phyloP scores from a whole-genome alignment of 192 early-diverging fungal species.

The Gonapodya sp. region DNA sequence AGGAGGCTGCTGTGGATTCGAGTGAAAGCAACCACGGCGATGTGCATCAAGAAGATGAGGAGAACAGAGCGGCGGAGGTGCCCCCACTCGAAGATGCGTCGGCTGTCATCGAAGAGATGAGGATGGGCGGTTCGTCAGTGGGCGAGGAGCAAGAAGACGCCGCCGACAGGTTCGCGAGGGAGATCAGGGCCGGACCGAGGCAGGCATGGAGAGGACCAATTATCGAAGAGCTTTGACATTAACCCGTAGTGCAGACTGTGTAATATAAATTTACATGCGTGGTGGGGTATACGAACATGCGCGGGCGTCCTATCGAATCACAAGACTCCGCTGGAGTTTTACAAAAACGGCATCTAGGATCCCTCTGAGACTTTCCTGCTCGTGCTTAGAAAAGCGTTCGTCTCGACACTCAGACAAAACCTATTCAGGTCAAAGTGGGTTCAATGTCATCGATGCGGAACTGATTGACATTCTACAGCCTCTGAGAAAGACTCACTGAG shows the following conservation, averaged over 20 bases:
- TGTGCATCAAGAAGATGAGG: background rate
- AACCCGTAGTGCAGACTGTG: background rate
- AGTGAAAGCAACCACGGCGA: background rate
- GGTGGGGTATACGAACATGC: no score
- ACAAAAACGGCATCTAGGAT: no score
- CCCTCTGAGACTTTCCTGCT: background rate
- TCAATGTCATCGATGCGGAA: no score
- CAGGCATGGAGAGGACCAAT: background rate
- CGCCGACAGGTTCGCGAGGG: background rate
- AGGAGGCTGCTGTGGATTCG: background rate
- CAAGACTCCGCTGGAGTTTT: no score
- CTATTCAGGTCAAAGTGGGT: no score
- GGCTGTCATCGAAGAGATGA: background rate
- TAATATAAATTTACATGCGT: no score
- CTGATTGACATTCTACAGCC: no score
- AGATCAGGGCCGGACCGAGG: background rate
- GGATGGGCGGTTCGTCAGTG: no score
- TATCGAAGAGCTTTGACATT: background rate
- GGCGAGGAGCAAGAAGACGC: background rate
- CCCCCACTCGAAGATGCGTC: background rate
- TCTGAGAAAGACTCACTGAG: no score
- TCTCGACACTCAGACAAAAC: no score
- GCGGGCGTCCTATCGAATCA: no score
- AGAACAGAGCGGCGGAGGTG: background rate
- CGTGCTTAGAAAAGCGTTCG: background rate